These are phyloP conservation scores for Macrophomina pseudophaseolina DNA, from an alignment of 2,329 filamentous ascomycete genomes.

Conservation along the genomic window DNA sequence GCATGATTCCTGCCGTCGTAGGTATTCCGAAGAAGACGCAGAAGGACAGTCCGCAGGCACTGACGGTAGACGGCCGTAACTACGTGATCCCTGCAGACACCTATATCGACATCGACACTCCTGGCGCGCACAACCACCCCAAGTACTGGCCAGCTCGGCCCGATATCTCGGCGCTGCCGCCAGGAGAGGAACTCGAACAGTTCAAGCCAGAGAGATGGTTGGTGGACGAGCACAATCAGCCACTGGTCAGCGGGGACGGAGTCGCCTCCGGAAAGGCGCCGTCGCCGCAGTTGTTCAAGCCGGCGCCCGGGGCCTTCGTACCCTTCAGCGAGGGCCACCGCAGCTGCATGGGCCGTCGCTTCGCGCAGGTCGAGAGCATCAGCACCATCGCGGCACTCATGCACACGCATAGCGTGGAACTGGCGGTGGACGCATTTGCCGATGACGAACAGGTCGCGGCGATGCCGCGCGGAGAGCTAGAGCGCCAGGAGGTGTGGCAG, in stretches of 20 bases:
- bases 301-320: slow-evolving; percentile 57
- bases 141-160: slow-evolving; percentile 68
- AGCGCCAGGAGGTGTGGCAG: slow-evolving; percentile 63
- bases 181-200: slow-evolving; percentile 63
- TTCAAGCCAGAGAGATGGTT: slow-evolving; percentile 79
- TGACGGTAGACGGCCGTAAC: slow-evolving; percentile 64
- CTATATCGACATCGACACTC: slow-evolving; percentile 61
- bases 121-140: slow-evolving; percentile 65
- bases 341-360: slow-evolving; percentile 60
- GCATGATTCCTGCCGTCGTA: slow-evolving; percentile 72
- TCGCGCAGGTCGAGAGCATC: slow-evolving; percentile 63
- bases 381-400: slow-evolving; percentile 60
- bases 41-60: slow-evolving; percentile 55
- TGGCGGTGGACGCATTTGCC: slow-evolving; percentile 62
- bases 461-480: slow-evolving; percentile 49
- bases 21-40: slow-evolving; percentile 71
- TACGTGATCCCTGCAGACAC: slow-evolving; percentile 63
- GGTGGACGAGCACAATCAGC: slow-evolving; percentile 35
- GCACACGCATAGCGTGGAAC: slow-evolving; percentile 68
- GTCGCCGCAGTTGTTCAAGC: slow-evolving; percentile 63
- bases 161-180: slow-evolving; percentile 31
- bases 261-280: slow-evolving; percentile 55
- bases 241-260: slow-evolving; percentile 46
- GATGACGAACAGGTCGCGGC: slow-evolving; percentile 47
- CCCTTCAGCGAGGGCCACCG: slow-evolving; percentile 63